These are phyloP conservation scores for Bryum argenteum DNA, from an alignment of 225 moss, liverwort and hornwort genomes.

Conservation along the genomic window DNA sequence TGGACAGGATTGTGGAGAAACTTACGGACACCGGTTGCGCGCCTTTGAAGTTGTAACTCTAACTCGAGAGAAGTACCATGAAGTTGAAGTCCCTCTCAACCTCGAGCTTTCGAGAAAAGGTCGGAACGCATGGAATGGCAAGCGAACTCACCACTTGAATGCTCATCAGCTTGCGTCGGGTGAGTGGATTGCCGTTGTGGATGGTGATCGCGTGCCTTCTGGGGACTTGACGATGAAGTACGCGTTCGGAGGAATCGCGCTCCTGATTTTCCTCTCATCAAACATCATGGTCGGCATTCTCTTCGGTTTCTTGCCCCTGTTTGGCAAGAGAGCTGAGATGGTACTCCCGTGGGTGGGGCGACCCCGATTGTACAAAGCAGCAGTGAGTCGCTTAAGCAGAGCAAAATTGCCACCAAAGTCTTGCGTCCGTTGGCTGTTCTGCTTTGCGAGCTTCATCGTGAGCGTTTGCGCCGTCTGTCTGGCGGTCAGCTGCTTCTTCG, in stretches of 20 bases:
- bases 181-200: conserved; percentile 92
- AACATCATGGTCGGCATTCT: conserved; percentile 62
- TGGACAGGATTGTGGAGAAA: conserved; percentile 90
- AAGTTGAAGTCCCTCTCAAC: conserved; percentile 75
- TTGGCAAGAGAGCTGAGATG: conserved; percentile 41
- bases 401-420: conserved; percentile 32
- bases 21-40: conserved; percentile 79
- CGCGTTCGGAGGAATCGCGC: conserved; percentile 47
- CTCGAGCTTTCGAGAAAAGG: conserved; percentile 73
- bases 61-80: conserved; percentile 52
- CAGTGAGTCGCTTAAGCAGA: conserved; percentile 54
- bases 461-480: conserved; percentile 57
- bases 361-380: conserved; percentile 61
- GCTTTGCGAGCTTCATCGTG: conserved; percentile 43
- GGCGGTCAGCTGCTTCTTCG: conserved; percentile 73
- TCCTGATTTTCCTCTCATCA: conserved; percentile 47
- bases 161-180: conserved; percentile 74
- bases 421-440: conserved; percentile 47
- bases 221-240: conserved; percentile 64
- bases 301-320: conserved; percentile 41
- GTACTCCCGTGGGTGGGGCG: conserved; percentile 50
- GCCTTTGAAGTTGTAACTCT: conserved; percentile 68
- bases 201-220: conserved; percentile 86
- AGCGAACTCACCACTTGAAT: conserved; percentile 87
- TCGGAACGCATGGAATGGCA: conserved; percentile 85